Evolutionary conservation across 805 yeast genomes (phyloP).

Genomic region (Lachancea meyersii): DNA sequence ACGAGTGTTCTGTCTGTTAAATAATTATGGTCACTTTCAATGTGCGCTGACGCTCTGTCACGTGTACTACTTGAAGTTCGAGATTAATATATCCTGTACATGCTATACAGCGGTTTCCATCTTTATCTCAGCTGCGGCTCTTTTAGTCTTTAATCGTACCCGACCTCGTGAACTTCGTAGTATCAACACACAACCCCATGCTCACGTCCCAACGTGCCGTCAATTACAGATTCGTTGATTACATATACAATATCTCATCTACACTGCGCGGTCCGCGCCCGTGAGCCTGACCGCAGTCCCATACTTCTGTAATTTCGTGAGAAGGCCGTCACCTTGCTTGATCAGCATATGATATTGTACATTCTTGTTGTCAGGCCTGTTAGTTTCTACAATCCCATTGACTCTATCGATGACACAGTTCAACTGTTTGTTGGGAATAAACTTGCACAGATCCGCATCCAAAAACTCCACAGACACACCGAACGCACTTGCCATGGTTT

Average conservation of each 20-base stretch:
- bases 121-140: no score
- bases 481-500: constrained; percentile 91
- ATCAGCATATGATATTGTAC: constrained; percentile 84
- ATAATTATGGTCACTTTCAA: no score
- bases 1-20: no score
- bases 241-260: not conserved
- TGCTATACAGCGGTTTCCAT: no score
- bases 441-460: constrained; percentile 80
- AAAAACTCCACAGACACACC: constrained; percentile 83
- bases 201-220: not conserved
- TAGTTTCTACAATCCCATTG: constrained; percentile 90
- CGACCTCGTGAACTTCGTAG: no score
- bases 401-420: constrained; percentile 95
- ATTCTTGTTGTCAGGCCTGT: constrained; percentile 93
- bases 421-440: constrained; percentile 87
- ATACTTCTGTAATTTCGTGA: constrained; percentile 92
- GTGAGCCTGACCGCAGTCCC: constrained; percentile 95
- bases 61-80: no score
- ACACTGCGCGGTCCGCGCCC: constrained; percentile 68
- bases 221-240: constrained; percentile 1
- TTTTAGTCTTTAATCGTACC: no score
- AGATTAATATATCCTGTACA: no score
- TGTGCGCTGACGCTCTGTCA: no score
- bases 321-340: constrained; percentile 85
- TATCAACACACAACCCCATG: no score